phyloP scores from a whole-genome alignment of 345 rosid genomes.

The Turnera subulata region DNA sequence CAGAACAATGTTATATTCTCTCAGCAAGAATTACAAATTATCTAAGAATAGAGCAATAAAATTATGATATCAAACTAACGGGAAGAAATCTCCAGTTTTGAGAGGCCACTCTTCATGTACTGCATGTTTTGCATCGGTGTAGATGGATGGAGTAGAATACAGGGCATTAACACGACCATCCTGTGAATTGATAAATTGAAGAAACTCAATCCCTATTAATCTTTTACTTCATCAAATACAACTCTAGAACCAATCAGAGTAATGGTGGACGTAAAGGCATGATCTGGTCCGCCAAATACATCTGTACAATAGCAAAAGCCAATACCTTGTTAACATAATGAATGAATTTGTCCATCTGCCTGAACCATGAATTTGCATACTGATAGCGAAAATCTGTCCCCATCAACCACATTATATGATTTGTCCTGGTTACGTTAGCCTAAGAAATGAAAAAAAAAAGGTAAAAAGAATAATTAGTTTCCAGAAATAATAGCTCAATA shows the following conservation, averaged over 20 bases:
- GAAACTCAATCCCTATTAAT: slow-evolving; percentile 1
- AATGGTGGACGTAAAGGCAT: too few species aligned
- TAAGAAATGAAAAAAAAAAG: slow-evolving; percentile 24
- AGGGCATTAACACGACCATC: slow-evolving; percentile 94
- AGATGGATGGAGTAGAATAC: slow-evolving; percentile 84
- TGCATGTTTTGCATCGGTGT: slow-evolving; percentile 80
- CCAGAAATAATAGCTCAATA: neutral
- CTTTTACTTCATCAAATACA: too few species aligned
- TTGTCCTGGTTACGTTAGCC: slow-evolving; percentile 90
- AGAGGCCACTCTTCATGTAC: slow-evolving; percentile 81
- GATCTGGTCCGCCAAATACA: too few species aligned
- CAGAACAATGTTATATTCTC: slow-evolving; percentile 10
- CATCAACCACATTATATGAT: slow-evolving; percentile 93
- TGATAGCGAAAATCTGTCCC: slow-evolving; percentile 97
- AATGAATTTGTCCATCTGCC: slow-evolving; percentile 96
- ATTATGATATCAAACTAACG: slow-evolving; percentile 49
- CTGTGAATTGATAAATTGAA: slow-evolving; percentile 35
- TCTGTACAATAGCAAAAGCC: neutral
- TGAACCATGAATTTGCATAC: slow-evolving; percentile 89
- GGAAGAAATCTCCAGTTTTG: slow-evolving; percentile 86
- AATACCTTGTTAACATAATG: slow-evolving; percentile 86
- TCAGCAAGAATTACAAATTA: slow-evolving; percentile 1
- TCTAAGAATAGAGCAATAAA: neutral
- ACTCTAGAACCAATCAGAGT: too few species aligned
- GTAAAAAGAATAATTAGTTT: slow-evolving; percentile 3